Evolutionary conservation across 164 flowering plant genomes (phyloP), one percentile per base, ranked within the genome.

Genomic region (Taxillus chinensis): DNA sequence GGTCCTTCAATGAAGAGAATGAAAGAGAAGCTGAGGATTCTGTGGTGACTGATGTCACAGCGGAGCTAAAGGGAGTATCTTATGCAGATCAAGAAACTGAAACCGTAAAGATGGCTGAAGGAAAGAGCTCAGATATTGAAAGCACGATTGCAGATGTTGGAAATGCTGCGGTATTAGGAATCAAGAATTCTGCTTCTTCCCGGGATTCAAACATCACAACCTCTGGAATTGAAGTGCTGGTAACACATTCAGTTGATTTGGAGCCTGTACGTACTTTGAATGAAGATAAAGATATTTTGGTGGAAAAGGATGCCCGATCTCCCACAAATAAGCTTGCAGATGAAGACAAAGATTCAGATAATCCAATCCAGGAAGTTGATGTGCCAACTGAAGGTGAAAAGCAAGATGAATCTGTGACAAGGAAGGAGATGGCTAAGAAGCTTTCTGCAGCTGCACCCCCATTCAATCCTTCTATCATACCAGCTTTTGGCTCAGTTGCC

Each of bases 391-490:
- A 71, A 56, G 74, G 69, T 61, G 88, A 72, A 61, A 79, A 80
- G 65, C 77, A 71, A 60, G 77, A 73, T 52, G 84, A 78, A 64
- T 45, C 70, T 56, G 90, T 79, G 70, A 42, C 67, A 2, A 83
- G 74, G 48, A 89, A 80, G 71, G 96, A 83, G 67, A 64, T 77
- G 39, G 71, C 75, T 68, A 86, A 73, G 75, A 89, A 86, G 66
- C 84, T 89, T 55, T 86, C 89, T 67, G 96, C 96, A 11, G 74
- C 96, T 64, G 96, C 96, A 62, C 89, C 90, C 64, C 96, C 96
- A 37, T 89, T 71, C 65, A 89, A 80, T 64, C 96, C 96, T 6
- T 75, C 89, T 37, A 70, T 70, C 27, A 46, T 82, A 72, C 90
- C 90, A 51, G 75, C 83, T 63, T 84, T 83, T 66, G 87, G 86